These are phyloP conservation scores for Apophysomyces ossiformis DNA, from an alignment of 371 early-diverging fungal genomes.

Conservation along the genomic window DNA sequence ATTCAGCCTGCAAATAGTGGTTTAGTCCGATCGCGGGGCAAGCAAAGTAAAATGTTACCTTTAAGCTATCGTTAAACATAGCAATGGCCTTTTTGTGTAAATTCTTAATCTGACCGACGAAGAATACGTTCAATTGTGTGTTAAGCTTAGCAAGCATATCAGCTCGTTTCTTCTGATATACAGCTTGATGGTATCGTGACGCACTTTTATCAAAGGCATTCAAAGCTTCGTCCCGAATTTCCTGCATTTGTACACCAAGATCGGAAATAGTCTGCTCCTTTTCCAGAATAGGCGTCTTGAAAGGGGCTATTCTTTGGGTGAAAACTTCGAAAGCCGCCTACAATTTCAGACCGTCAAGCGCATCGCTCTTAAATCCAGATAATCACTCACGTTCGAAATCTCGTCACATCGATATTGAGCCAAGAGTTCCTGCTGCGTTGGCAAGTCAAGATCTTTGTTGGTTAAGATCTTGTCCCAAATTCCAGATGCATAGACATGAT, in stretches of 20 bases:
- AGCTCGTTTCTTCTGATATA: constrained; percentile 84
- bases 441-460: constrained; percentile 96
- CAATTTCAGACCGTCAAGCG: background rate
- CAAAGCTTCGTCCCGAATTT: constrained; percentile 64
- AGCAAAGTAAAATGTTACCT: constrained; percentile 16
- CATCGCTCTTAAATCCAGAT: background rate
- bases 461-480: constrained; percentile 95
- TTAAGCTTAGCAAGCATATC: constrained; percentile 82
- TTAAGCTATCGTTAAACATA: constrained; percentile 59
- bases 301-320: constrained; percentile 57
- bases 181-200: constrained; percentile 87
- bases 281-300: constrained; percentile 72
- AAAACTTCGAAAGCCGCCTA: constrained; percentile 76
- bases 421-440: constrained; percentile 96
- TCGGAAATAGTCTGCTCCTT: constrained; percentile 76
- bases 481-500: constrained; percentile 85
- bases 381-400: constrained; percentile 70
- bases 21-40: constrained; percentile 18
- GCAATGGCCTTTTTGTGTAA: constrained; percentile 72
- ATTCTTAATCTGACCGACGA: constrained; percentile 87
- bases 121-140: constrained; percentile 77
- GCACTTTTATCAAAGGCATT: constrained; percentile 87
- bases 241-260: constrained; percentile 73
- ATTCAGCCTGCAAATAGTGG: constrained; percentile 29
- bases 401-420: constrained; percentile 99